Base-by-base conservation (phyloP, 164 flowering plant species). In the Umbilicus rupestris region DNA sequence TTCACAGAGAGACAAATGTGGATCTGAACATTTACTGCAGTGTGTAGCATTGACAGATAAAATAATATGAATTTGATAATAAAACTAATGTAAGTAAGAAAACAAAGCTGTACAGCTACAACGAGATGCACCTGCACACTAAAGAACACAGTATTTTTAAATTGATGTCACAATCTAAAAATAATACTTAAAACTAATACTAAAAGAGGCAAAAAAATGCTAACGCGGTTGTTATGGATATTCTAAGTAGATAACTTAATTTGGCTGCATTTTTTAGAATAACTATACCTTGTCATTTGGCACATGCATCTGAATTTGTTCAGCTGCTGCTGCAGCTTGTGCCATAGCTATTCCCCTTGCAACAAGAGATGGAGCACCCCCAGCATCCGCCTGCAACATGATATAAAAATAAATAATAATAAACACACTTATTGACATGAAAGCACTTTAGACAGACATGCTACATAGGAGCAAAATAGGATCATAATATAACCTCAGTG, bases 361-460 rank as follows among this genome's bases (percentile, higher is more conserved):
- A 49, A 92, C 89, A 72, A 92, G 97, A n/a, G 97, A 73, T 10
- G 97, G 97, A 39, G 97, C 87, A 59, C 99, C 99, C 42, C 99
- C 97, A 14, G 97, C 99, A 66, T 92, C 97, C 76, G 99, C 97
- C 99, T 95, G 72, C 68, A 70, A 24, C 33, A 29, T 30, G 55
- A 29, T 10, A 47, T 44, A 5, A 44, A 5, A 44, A 14, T 14
- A 49, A 29, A 74, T 39, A 49, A 16, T 29, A 50, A 14, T 39
- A 44, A 14, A n/a, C n/a, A n/a, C n/a, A n/a, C n/a, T n/a, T n/a
- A n/a, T n/a, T n/a, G 19, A 14, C 16, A 0, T 44, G 47, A 44
- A 44, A 42, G 11, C 3, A n/a, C 52, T 35, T 35, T 35, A 35
- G 37, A 35, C 37, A 9, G 3, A 50, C 37, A 39, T 7, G 26